These are phyloP conservation scores for maize (Zea mays) DNA, from an alignment of 176 grass and related monocot species.

Conservation along the genomic window DNA sequence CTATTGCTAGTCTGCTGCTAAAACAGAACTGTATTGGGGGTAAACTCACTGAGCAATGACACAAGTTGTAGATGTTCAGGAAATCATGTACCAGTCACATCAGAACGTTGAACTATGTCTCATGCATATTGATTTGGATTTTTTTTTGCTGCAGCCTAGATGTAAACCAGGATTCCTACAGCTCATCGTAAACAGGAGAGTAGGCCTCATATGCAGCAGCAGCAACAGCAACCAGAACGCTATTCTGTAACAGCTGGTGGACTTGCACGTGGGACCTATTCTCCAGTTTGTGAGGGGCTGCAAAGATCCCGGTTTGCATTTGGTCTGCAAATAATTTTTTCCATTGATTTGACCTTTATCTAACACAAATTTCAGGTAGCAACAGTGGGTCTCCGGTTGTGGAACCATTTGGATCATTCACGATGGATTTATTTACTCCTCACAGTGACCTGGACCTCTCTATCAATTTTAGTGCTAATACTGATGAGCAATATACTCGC, in stretches of 20 bases:
- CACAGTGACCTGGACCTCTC: slow-evolving; percentile 87
- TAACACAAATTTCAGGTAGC: slow-evolving; percentile 51
- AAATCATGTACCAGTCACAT: neutral
- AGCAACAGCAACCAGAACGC: too few species aligned
- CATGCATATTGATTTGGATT: neutral
- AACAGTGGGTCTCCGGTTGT: slow-evolving; percentile 57
- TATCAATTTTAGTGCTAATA: slow-evolving; percentile 62
- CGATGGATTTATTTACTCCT: slow-evolving; percentile 87
- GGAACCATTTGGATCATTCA: slow-evolving; percentile 91
- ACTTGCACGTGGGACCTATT: too few species aligned
- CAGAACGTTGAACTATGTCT: neutral
- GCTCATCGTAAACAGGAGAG: too few species aligned
- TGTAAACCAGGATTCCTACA: too few species aligned
- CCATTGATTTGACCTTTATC: neutral
- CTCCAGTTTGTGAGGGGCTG: too few species aligned
- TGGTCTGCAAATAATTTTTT: too few species aligned
- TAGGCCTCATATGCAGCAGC: too few species aligned
- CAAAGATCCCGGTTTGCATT: too few species aligned
- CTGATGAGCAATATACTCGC: slow-evolving; percentile 38
- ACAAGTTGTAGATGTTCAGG: neutral
- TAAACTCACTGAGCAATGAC: slow-evolving; percentile 1
- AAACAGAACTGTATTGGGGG: neutral
- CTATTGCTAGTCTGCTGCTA: neutral
- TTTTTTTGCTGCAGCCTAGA: too few species aligned
- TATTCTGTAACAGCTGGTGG: too few species aligned